Percentiles rank a stretch among this genome's conserved stretches.
Evolutionary conservation across 1,284 basidiomycete genomes (phyloP).

Genomic region (Coniferiporia sulphurascens): DNA sequence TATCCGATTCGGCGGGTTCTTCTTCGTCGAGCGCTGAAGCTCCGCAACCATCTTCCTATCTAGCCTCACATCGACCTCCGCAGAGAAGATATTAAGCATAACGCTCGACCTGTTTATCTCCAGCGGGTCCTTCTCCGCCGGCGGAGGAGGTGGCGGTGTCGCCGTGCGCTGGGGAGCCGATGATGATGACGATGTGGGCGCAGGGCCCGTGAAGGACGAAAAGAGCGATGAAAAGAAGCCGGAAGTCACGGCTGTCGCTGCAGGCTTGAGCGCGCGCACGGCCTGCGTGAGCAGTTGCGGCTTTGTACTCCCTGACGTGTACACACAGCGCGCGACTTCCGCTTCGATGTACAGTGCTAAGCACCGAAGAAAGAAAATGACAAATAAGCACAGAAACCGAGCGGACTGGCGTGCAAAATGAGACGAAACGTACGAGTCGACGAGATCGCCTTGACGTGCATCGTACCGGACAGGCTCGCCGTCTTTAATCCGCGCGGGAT

Average conservation of each 20-base stretch:
- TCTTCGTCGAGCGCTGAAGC: conserved; percentile 91
- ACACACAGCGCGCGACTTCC: conserved; percentile 79
- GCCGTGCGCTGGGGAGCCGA: conserved; percentile 36
- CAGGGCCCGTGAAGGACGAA: conserved; percentile 49
- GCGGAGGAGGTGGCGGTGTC: conserved; percentile 37
- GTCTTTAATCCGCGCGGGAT: conserved; percentile 52
- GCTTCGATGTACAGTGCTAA: conserved; percentile 77
- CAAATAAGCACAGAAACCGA: not conserved
- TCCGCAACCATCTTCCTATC: conserved; percentile 73
- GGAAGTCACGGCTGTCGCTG: conserved; percentile 31
- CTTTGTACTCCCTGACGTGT: conserved; percentile 66
- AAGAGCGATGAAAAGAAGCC: conserved; percentile 80
- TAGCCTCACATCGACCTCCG: conserved; percentile 72
- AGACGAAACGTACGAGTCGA: conserved; percentile 51
- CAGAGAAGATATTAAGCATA: conserved; percentile 78
- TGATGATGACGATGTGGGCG: conserved; percentile 18
- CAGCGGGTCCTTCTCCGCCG: conserved; percentile 46
- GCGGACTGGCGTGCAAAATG: not conserved
- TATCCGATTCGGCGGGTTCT: conserved; percentile 80
- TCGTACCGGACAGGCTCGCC: conserved; percentile 48
- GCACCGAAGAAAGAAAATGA: conserved; percentile 5
- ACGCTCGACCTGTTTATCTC: conserved; percentile 62
- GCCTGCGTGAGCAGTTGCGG: conserved; percentile 31
- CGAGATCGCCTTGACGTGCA: conserved; percentile 65
- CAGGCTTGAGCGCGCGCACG: conserved; percentile 32